Base-by-base conservation (phyloP, 768 basidiomycete species). In the Suillus decipiens region DNA sequence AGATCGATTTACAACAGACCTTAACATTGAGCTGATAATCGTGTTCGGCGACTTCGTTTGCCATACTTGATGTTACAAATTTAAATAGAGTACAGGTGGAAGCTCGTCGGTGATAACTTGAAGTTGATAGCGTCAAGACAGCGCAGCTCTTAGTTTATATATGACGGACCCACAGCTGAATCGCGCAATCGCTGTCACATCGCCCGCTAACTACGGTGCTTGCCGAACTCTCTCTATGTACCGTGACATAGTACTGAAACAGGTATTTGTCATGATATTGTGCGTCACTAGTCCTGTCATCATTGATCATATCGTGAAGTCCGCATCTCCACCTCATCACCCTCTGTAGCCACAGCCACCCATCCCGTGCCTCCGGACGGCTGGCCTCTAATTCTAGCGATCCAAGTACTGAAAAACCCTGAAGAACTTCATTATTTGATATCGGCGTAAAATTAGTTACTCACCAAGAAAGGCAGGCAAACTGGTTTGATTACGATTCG, bases 21-120 rank as follows among this genome's bases (percentile, higher is more conserved):
- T 92, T 92, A 76, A 95, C 93, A 69, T 93, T 82, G 72, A 93
- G 94, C 75, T 88, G 83, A 79, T 94, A 95, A 59, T 68, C 53
- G 34, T 62, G 63, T 71, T 74, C 31, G 28, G 48, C 48, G 31
- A 22, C 24, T 39, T 54, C 51, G 15, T 39, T 15, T 47, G 22
- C 39, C 28, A 31, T 43, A 34, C 42, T 53, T 9, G 24, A 28
- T 42, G 37, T 24, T 24, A 24, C 34, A 28, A 41, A 62, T 43
- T 37, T 54, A 17, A 55, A 62, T 47, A 15, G 62, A 60, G 48
- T 56, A 41, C 28, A 55, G 50, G 17, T 37, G 37, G 17, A 37
- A 41, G n/a, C 54, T 37, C 8, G 22, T 55, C 17, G 22, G 37
- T 22, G n/a, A 10, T 17, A 22, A 45, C 4, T n/a, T n/a, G n/a